These are phyloP conservation scores for Mimosa bimucronata DNA, from an alignment of 306 rosid species.

Conservation along the genomic window DNA sequence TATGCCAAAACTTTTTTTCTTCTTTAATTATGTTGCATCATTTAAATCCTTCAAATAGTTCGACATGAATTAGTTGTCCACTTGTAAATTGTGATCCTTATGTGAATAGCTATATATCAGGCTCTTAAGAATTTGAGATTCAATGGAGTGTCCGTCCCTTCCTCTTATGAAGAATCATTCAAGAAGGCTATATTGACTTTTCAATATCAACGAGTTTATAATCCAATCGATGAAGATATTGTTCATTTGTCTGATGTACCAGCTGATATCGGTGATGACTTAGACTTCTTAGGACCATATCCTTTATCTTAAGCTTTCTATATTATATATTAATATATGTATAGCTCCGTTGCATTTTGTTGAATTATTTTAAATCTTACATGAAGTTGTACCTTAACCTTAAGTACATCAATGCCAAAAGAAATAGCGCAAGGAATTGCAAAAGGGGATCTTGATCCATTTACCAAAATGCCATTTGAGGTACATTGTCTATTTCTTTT, in stretches of 20 bases:
- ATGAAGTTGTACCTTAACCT: conserved; percentile 59
- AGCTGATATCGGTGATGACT: conserved; percentile 55
- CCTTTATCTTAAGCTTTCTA: conserved; percentile 49
- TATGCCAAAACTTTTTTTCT: neutral
- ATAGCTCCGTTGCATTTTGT: conserved; percentile 25
- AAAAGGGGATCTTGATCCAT: conserved; percentile 87
- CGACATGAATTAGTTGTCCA: conserved; percentile 23
- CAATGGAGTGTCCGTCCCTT: conserved; percentile 78
- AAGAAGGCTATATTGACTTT: conserved; percentile 85
- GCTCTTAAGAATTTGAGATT: conserved; percentile 83
- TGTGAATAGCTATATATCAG: conserved; percentile 51
- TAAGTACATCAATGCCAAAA: conserved; percentile 64
- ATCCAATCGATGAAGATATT: conserved; percentile 66
- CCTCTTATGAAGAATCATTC: conserved; percentile 82
- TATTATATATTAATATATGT: conserved; percentile 12
- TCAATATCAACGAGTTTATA: conserved; percentile 84
- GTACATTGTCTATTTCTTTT: conserved; percentile 42
- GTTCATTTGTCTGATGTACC: conserved; percentile 65
- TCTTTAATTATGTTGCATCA: neutral
- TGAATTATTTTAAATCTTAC: conserved; percentile 34
- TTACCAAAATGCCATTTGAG: conserved; percentile 80
- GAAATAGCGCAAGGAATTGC: conserved; percentile 84
- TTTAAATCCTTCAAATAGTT: conserved; percentile 3
- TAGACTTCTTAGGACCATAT: conserved; percentile 96
- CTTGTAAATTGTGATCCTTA: conserved; percentile 20